Evolutionary conservation across 1,139 yeast species (phyloP), one percentile per base, ranked within the genome.

Genomic region (Taphrina betulina): DNA sequence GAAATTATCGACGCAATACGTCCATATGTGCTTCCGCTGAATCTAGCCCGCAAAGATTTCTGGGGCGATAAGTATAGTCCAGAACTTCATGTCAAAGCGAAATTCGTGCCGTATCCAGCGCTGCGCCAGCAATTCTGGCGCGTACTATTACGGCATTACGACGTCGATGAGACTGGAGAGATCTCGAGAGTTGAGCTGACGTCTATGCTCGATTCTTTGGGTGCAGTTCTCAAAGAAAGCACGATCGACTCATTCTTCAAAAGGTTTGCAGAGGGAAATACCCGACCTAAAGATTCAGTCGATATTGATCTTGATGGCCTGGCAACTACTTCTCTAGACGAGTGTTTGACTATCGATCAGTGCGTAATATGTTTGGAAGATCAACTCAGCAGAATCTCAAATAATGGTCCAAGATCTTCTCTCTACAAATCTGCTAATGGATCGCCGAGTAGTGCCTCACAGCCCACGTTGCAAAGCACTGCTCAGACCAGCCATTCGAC

Each of bases 121-220:
- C 72, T 89, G 57, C 75, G 92, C 59, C 78, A 78, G 61, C 80
- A 81, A 57, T 79, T 89, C 63, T 88, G 95, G 95, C 70, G 75
- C 34, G 75, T 80, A 4, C 72, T 87, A 17, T 73, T 87, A 26
- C 75, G 75, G 22, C 80, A 79, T 58, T 85, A 78, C 65, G 80
- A 73, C 50, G 67, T 70, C 14, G 74, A 73, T 59, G 77, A 72
- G 17, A 72, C 72, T 2, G 70, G 70, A 1, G 67, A 69, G 2
- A 74, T 80, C 62, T 82, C 81, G 63, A 74, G 75, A 51, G 71
- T 79, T 51, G 88, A 82, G 64, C 68, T 84, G 29, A 73, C 75
- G 2, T 75, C 83, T 0, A 72, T 84, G 65, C 71, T 84, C 42
- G 86, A 82, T 60, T 72, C 83, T 0, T 68, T 84, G 40, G 89